Conservation (phyloP, 306 rosid species). For the Cucumis cinereus region DNA sequence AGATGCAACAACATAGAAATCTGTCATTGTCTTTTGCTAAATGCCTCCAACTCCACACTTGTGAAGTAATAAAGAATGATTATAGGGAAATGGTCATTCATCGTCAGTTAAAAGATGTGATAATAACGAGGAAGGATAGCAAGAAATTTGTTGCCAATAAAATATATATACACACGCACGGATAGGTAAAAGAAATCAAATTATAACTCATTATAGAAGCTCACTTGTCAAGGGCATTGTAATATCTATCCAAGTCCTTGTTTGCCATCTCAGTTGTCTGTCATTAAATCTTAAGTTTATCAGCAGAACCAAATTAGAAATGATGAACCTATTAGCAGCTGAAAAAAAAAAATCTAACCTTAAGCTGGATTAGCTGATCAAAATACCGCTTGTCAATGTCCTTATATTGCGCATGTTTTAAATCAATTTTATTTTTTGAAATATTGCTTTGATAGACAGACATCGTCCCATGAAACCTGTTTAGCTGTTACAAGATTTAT, state of each 20-base stretch:
- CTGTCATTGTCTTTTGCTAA: neutral
- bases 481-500: constrained; percentile 28
- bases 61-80: neutral
- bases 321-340: neutral
- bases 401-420: constrained; percentile 78
- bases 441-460: constrained; percentile 67
- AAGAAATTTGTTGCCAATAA: neutral
- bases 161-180: neutral
- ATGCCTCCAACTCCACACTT: neutral
- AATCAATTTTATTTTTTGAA: constrained; percentile 66
- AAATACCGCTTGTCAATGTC: constrained; percentile 84
- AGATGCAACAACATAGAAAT: neutral
- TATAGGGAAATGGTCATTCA: neutral
- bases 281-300: constrained; percentile 11
- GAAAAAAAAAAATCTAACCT: constrained; percentile 21
- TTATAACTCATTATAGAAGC: constrained; percentile 12
- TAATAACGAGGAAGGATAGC: neutral
- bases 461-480: constrained; percentile 68
- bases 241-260: constrained; percentile 97
- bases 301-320: neutral
- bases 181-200: neutral
- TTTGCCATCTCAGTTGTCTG: constrained; percentile 99
- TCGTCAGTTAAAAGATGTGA: neutral
- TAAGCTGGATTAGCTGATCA: constrained; percentile 90
- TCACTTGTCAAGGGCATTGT: constrained; percentile 94